phyloP scores from a whole-genome alignment of 768 basidiomycete species.

The Pulveroboletus ravenelii region DNA sequence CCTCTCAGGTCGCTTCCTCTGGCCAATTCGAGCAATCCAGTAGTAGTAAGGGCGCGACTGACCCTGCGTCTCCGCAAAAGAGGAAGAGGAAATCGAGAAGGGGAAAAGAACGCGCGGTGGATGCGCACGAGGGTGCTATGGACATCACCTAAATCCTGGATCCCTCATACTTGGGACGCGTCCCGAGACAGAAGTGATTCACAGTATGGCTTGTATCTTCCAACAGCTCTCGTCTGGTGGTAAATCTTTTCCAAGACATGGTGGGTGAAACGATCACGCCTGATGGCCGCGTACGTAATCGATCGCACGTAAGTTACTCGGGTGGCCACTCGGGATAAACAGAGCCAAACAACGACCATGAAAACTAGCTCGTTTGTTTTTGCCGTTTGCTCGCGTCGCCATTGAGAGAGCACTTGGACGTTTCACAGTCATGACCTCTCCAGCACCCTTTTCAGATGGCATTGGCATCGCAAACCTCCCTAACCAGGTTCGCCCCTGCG shows the following conservation, averaged over 20 bases:
- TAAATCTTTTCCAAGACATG: too few relatives aligned
- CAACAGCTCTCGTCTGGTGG: too few relatives aligned
- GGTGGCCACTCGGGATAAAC: slow-evolving; percentile 23
- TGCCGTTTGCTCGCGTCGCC: slow-evolving; percentile 14
- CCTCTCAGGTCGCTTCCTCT: neutral
- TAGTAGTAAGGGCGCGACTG: neutral
- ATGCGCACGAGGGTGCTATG: slow-evolving; percentile 15
- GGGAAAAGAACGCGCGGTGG: slow-evolving; percentile 26
- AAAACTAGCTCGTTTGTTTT: slow-evolving; percentile 24
- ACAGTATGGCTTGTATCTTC: neutral
- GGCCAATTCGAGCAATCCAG: neutral
- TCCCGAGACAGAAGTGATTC: too few relatives aligned
- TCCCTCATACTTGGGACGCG: neutral
- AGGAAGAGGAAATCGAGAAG: slow-evolving; percentile 17
- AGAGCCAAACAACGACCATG: slow-evolving; percentile 21
- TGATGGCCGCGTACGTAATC: too few relatives aligned
- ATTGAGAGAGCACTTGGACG: slow-evolving; percentile 13
- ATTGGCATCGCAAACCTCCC: slow-evolving; percentile 96
- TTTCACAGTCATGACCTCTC: slow-evolving; percentile 23
- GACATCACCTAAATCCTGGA: slow-evolving; percentile 10
- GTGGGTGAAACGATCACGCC: too few relatives aligned
- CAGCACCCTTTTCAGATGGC: slow-evolving; percentile 52
- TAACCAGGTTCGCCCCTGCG: slow-evolving; percentile 70
- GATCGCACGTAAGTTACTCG: too few relatives aligned
- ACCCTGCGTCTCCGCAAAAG: slow-evolving; percentile 7